Percentiles rank a stretch among this genome's conserved stretches.
phyloP scores from a whole-genome alignment of 352 stramenopile genomes.

The Globisporangium alternatum region DNA sequence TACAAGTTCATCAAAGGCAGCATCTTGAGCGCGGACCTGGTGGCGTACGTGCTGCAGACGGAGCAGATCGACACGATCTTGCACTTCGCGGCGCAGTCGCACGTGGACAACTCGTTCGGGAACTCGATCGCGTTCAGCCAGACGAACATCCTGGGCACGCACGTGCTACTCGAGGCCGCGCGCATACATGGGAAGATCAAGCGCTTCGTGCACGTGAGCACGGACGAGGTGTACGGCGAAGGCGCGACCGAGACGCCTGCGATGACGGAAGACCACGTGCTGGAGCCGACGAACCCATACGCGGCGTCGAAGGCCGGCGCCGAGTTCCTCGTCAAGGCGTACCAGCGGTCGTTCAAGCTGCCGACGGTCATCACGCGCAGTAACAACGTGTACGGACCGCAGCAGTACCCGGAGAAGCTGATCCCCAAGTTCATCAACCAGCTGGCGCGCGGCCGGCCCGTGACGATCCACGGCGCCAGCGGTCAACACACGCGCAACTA shows the following conservation, averaged over 20 bases:
- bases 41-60: slow-evolving; percentile 93
- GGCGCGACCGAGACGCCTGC: slow-evolving; percentile 85
- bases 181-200: slow-evolving; percentile 86
- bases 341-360: slow-evolving; percentile 92
- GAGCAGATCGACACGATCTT: slow-evolving; percentile 98
- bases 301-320: slow-evolving; percentile 97
- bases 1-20: slow-evolving; percentile 95
- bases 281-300: slow-evolving; percentile 97
- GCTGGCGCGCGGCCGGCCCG: slow-evolving; percentile 83
- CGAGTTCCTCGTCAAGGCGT: slow-evolving; percentile 97
- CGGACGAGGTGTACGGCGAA: slow-evolving; percentile 99
- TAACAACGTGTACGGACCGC: slow-evolving; percentile 99
- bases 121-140: slow-evolving; percentile 98
- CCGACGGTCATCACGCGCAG: slow-evolving; percentile 97
- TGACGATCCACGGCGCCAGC: slow-evolving; percentile 94
- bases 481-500: slow-evolving; percentile 96
- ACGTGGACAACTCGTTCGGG: slow-evolving; percentile 98
- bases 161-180: slow-evolving; percentile 96
- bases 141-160: slow-evolving; percentile 98
- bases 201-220: slow-evolving; percentile 97
- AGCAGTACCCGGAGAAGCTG: slow-evolving; percentile 99
- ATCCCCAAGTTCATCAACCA: slow-evolving; percentile 86
- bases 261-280: slow-evolving; percentile 95
- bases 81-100: slow-evolving; percentile 98
- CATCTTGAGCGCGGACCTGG: slow-evolving; percentile 92